Evolutionary conservation across 2,329 filamentous ascomycete genomes (phyloP), one percentile per base, ranked within the genome.

Genomic region (Macrophomina phaseolina): DNA sequence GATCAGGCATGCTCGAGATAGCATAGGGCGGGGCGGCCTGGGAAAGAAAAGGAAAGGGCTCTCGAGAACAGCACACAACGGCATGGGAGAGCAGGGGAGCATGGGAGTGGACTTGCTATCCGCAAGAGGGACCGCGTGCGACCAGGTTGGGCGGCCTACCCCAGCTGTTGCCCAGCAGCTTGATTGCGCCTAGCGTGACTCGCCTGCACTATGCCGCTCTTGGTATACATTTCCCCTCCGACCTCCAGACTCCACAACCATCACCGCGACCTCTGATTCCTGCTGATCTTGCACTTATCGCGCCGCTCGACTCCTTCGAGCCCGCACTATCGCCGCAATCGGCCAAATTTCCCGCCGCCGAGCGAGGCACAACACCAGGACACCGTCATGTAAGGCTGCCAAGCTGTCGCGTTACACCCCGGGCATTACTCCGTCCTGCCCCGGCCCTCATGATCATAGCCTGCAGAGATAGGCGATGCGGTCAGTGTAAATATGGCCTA

Each of bases 61-160:
- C 52, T 45, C 42, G 2, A 5, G 11, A 5, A 14, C 11, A 12
- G 16, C 42, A n/a, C 11, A 14, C 42, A n/a, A 45, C 42, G 42
- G 42, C 16, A 9, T 45, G 42, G 42, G 9, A 16, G 12, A 38
- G 36, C 64, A 61, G 28, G 55, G 46, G 18, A 34, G 34, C 64
- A 51, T 61, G 64, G 53, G 53, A 58, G 45, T 61, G 64, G 64
- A 66, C 32, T 52, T 66, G 53, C 53, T 66, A 66, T 61, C 64
- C 64, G 46, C 53, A 66, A 66, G 45, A 61, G 64, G 64, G 53
- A 53, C 58, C n/a, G 58, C 58, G 58, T 49, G 58, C 45, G 58
- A 51, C 58, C 30, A 58, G 53, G 58, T 18, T 9, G 56, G 14
- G 40, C 40, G 16, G 53, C 49, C 45, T 12, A 38, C 49, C 40